Evolutionary conservation across 495 filamentous ascomycete genomes (phyloP), one percentile per base, ranked within the genome.

Genomic region (Aspergillus campestris): DNA sequence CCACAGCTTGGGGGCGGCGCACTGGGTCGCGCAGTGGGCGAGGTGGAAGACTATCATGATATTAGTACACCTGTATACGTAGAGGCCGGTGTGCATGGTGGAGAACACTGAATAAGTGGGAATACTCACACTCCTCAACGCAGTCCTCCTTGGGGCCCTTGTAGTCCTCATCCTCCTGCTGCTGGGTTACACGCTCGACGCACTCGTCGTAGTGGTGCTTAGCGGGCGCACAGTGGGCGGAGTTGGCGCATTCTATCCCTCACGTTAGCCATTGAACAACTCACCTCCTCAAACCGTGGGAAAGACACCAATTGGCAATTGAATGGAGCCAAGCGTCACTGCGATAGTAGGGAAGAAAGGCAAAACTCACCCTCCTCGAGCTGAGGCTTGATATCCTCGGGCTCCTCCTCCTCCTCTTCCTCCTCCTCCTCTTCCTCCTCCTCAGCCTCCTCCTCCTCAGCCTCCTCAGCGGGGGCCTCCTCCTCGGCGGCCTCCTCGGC

Each of bases 121-220:
- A 11, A 42, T 45, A 80, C 90, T 73, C 83, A 96, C 92, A 98
- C 78, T 98, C 92, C 76, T 98, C 92, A 51, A 98, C 87, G 58
- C 92, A 98, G 74, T 98, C 91, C 77, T 98, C 92, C 58, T 83
- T 77, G 48, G 75, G 66, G 8, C 71, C 77, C 62, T 77, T 69
- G 66, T 76, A 74, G 61, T 75, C 72, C 52, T 76, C 82, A 56
- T 76, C 72, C 55, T 85, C 79, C 54, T 80, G 69, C 63, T 85
- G 80, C 56, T 66, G 67, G 46, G 82, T 91, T 53, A 96, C 92
- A 55, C 92, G 88, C 74, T 94, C 89, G 56, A 88, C 86, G 65
- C 92, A 98, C 69, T 95, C 89, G 50, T 96, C 90, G 69, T 81
- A 97, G 77, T 98, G 92, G 78, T 97, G 90, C 80, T 96, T 98